Percentiles rank a stretch among this genome's conserved stretches.
These are phyloP conservation scores for Miscanthus lutarioriparius DNA, from an alignment of 176 grass and related monocot genomes.

Conservation along the genomic window DNA sequence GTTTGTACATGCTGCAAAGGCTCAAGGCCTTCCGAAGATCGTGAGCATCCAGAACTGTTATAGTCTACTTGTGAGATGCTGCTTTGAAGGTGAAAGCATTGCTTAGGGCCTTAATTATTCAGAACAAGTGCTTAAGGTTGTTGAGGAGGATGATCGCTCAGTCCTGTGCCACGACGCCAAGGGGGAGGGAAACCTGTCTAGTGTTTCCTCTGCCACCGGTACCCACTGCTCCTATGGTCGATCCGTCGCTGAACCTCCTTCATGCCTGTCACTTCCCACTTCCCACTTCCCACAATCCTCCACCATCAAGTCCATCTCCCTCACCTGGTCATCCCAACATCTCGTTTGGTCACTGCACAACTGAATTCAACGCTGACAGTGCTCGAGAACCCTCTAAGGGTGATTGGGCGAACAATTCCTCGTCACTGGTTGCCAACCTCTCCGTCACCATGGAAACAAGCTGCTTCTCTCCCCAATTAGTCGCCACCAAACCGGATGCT, in stretches of 20 bases:
- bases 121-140: not conserved
- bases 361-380: no score
- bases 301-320: no score
- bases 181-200: not conserved
- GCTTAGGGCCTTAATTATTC: not conserved
- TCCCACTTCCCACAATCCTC: no score
- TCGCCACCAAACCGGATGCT: no score
- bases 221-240: not conserved
- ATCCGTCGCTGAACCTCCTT: not conserved
- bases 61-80: slow-evolving; percentile 73
- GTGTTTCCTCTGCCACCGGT: not conserved
- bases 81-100: slow-evolving; percentile 70
- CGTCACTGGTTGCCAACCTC: no score
- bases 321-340: no score
- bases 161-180: not conserved
- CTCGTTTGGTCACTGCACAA: no score
- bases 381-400: no score
- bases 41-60: slow-evolving; percentile 92
- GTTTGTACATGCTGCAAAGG: slow-evolving; percentile 72
- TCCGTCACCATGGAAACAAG: no score
- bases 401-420: no score
- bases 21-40: slow-evolving; percentile 70
- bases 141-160: not conserved
- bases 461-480: no score
- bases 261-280: no score